Conservation (phyloP, 306 rosid species). For the Alnus rubra region DNA sequence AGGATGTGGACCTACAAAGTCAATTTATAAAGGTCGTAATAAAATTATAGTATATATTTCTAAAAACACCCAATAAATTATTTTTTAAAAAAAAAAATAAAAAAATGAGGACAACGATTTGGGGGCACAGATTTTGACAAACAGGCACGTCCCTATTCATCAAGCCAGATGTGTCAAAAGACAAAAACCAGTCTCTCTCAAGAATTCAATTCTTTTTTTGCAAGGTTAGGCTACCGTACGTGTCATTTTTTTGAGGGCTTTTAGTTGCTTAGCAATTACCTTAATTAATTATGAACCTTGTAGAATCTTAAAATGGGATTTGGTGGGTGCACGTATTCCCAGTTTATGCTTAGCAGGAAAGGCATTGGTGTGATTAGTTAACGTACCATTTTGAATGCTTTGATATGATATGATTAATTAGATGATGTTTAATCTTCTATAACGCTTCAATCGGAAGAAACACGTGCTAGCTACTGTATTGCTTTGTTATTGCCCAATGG, state of each 20-base stretch:
- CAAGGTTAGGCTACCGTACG: neutral
- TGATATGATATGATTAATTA: slow-evolving; percentile 35
- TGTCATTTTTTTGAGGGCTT: neutral
- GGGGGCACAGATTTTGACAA: neutral
- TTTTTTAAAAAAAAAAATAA: no score
- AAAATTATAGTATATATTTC: no score
- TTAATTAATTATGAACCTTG: slow-evolving; percentile 6
- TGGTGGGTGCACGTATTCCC: slow-evolving; percentile 40
- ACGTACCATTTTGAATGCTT: neutral
- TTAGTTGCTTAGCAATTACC: neutral
- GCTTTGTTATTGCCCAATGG: no score
- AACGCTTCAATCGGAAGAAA: slow-evolving; percentile 20
- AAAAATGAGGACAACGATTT: neutral
- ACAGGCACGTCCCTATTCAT: neutral
- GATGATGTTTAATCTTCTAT: slow-evolving; percentile 13
- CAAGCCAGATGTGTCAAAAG: neutral
- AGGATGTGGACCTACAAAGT: no score
- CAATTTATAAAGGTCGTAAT: no score
- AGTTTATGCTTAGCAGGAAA: slow-evolving; percentile 39
- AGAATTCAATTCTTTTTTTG: neutral
- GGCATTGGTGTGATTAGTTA: slow-evolving; percentile 32
- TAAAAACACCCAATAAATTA: no score
- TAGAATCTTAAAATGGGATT: slow-evolving; percentile 45
- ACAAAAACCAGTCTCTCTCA: neutral
- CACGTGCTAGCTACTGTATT: neutral